Evolutionary conservation across 352 stramenopile species (phyloP), one percentile per base, ranked within the genome.

Genomic region (Globisporangium heterothallicum): DNA sequence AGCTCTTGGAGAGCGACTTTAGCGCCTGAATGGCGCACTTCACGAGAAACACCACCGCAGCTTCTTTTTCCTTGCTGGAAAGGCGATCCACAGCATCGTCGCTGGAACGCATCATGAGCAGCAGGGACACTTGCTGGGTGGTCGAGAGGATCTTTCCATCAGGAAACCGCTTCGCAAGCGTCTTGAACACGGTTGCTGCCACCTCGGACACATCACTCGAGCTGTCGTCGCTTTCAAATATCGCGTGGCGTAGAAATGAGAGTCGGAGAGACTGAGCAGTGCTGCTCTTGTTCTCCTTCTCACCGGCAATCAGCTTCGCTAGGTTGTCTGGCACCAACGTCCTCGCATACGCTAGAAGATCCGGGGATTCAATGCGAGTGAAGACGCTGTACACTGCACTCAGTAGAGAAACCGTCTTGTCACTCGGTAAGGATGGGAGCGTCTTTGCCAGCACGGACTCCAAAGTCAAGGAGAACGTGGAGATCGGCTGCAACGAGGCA

Each of bases 31-130:
- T 48, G 1, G 41, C 56, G 25, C 56, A 49, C 29, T 58, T 57
- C 34, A 58, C 22, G 42, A 63, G 49, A 35, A 63, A 54, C 19
- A 54, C 43, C 6, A 63, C 9, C 2, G n/a, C 19, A 25, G 42
- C 29, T 53, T 26, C 29, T 54, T 48, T 10, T 35, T 34, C 26
- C 48, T 52, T 46, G 41, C 19, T 49, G 21, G 32, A 6, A 16
- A n/a, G 10, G 32, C 12, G 32, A 38, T 1, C 12, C n/a, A n/a
- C n/a, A n/a, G n/a, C n/a, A n/a, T n/a, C n/a, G n/a, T n/a, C 22
- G 29, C n/a, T 68, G 8, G 46, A 49, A 21, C 61, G 68, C 48
- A 66, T 58, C 35, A 75, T 19, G n/a, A 80, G 38, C 22, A 84
- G 51, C 5, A 80, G 26, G 14, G 60, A 63, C 4, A 69, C 36